Evolutionary conservation across 352 stramenopile genomes (phyloP), one percentile per base, ranked within the genome.

Genomic region (Pythium rhizo-oryzae): DNA sequence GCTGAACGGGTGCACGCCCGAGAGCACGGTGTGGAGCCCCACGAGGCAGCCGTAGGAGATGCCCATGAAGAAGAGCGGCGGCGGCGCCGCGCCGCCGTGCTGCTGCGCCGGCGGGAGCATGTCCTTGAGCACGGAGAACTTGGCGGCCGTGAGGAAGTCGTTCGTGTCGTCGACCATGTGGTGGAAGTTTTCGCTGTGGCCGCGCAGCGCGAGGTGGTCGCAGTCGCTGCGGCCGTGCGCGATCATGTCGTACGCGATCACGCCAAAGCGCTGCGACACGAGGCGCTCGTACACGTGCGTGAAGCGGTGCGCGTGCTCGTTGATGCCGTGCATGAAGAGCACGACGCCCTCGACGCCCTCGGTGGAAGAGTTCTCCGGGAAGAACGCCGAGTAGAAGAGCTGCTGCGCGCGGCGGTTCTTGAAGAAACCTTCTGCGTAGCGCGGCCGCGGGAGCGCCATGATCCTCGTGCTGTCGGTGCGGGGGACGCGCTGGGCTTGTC

Each of bases 101-200:
- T 51, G 50, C 58, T 62, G 47, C 5, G 15, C 8, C 9, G 70
- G 19, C 11, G 67, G 68, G 11, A 87, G 53, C 72, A 85, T 76
- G 23, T 74, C 59, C 19, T 59, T 70, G 58, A 78, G 77, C 23
- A 89, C 60, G 0, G 60, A 53, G 23, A 65, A 46, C 61, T 86
- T 86, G 44, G 77, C 79, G 30, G 73, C 56, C 41, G 73, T 76
- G 51, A 89, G 41, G 46, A 91, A 85, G 23, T 75, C 57, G 74
- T 92, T 89, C 12, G 80, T 88, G 72, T 92, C 82, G 72, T 92
- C 79, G 46, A 92, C 77, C 55, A 92, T 86, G 70, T 80, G 76
- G 39, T 73, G 62, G 57, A 92, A 90, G 19, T 74, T 51, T n/a
- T 85, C 81, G 61, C 71, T 73, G 65, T 89, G 78, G 18, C 68